Evolutionary conservation across 495 filamentous ascomycete genomes (phyloP).

Genomic region (Xylona heveae): DNA sequence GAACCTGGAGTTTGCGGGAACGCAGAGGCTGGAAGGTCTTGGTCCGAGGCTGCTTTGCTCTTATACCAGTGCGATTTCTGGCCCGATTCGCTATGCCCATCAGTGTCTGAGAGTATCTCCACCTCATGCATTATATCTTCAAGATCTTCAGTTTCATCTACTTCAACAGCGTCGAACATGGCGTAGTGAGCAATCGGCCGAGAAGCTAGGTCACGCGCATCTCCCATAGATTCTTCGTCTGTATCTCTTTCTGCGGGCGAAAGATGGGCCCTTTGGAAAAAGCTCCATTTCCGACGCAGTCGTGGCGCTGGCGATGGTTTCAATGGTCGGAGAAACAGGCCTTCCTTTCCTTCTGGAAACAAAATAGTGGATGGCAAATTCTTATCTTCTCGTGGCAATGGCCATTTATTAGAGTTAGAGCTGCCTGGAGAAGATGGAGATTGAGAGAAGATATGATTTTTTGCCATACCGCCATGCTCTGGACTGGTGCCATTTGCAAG

Average conservation of each 20-base stretch:
- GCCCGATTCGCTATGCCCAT: too few species aligned
- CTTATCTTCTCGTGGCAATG: slow-evolving; percentile 8
- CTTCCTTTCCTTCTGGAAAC: slow-evolving; percentile 17
- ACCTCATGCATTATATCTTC: slow-evolving; percentile 44
- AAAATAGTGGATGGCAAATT: slow-evolving; percentile 6
- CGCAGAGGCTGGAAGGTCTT: too few species aligned
- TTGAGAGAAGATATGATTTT: too few species aligned
- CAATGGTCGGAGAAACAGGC: slow-evolving; percentile 17
- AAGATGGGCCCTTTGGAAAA: slow-evolving; percentile 49
- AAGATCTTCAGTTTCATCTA: slow-evolving; percentile 41
- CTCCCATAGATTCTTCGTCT: slow-evolving; percentile 18
- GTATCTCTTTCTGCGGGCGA: slow-evolving; percentile 7
- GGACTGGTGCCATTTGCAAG: too few species aligned
- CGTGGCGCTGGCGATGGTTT: slow-evolving; percentile 13
- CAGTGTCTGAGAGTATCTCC: slow-evolving; percentile 10
- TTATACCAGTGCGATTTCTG: too few species aligned
- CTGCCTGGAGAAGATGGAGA: slow-evolving; percentile 13
- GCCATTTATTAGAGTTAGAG: slow-evolving; percentile 9
- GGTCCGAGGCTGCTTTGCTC: too few species aligned
- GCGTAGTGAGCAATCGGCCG: slow-evolving; percentile 59
- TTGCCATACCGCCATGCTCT: too few species aligned
- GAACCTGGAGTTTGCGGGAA: too few species aligned
- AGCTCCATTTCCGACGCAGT: slow-evolving; percentile 49
- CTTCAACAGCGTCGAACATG: slow-evolving; percentile 52
- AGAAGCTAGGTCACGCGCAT: slow-evolving; percentile 16